Evolutionary conservation across 2,329 filamentous ascomycete species (phyloP).

Genomic region (Fusarium tuaranense): DNA sequence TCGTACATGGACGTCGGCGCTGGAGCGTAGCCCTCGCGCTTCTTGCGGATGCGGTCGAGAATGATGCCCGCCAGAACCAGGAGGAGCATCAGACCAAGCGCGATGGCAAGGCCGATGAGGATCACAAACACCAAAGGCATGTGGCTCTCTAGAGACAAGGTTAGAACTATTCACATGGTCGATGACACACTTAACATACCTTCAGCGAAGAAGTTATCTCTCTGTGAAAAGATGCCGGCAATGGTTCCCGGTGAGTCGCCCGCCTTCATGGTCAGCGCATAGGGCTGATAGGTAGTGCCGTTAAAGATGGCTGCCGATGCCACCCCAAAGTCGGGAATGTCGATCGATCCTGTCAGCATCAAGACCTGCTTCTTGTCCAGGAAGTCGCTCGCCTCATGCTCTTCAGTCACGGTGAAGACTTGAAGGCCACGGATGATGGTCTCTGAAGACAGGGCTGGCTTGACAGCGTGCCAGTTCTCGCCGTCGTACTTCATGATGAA

Average conservation of each 20-base stretch:
- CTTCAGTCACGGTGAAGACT: conserved; percentile 76
- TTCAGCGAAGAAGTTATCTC: conserved; percentile 78
- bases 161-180: conserved; percentile 20
- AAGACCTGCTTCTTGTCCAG: conserved; percentile 77
- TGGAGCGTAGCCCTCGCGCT: conserved; percentile 83
- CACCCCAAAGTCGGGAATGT: conserved; percentile 79
- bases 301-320: conserved; percentile 91
- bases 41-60: conserved; percentile 80
- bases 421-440: conserved; percentile 85
- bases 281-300: conserved; percentile 81
- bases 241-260: conserved; percentile 78
- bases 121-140: conserved; percentile 83
- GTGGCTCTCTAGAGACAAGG: conserved; percentile 55
- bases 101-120: conserved; percentile 82
- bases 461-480: conserved; percentile 74
- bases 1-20: conserved; percentile 76
- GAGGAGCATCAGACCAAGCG: conserved; percentile 81
- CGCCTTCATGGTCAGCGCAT: conserved; percentile 79
- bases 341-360: conserved; percentile 86
- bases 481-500: conserved; percentile 89
- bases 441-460: conserved; percentile 69
- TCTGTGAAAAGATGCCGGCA: conserved; percentile 85
- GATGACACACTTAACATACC: conserved; percentile 61
- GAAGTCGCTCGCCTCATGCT: conserved; percentile 73
- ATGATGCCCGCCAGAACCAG: conserved; percentile 81